phyloP scores from a whole-genome alignment of 176 grass and related monocot genomes.

The Bothriochloa decipiens region DNA sequence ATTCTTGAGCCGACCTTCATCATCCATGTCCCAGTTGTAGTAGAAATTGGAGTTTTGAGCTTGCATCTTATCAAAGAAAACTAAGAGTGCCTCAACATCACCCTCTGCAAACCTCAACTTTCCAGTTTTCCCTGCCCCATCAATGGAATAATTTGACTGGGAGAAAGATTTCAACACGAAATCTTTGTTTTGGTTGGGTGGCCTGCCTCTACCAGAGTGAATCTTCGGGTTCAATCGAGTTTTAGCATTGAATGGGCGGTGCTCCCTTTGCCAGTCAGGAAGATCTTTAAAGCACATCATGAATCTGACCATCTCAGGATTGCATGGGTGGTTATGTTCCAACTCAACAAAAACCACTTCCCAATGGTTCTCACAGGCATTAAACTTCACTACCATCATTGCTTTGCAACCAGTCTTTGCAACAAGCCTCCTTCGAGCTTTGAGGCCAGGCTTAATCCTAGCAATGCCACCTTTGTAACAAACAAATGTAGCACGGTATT shows the following conservation, averaged over 20 bases:
- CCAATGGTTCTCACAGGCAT: constrained; percentile 67
- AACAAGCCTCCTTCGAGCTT: constrained; percentile 82
- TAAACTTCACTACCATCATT: constrained; percentile 85
- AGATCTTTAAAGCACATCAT: constrained; percentile 91
- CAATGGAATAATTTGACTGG: constrained; percentile 64
- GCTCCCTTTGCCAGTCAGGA: constrained; percentile 70
- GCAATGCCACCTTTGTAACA: constrained; percentile 91
- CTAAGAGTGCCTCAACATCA: constrained; percentile 72
- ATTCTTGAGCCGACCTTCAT: constrained; percentile 81
- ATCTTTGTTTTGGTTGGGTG: constrained; percentile 80
- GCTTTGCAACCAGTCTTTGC: constrained; percentile 87
- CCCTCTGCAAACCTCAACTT: constrained; percentile 78
- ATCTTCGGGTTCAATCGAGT: constrained; percentile 81
- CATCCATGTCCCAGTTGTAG: constrained; percentile 88
- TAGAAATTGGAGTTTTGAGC: constrained; percentile 78
- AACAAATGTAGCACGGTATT: constrained; percentile 81
- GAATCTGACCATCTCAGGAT: constrained; percentile 93
- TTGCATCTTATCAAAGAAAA: constrained; percentile 85
- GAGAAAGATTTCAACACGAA: constrained; percentile 61
- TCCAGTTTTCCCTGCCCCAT: constrained; percentile 52
- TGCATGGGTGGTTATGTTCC: constrained; percentile 89
- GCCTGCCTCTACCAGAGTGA: constrained; percentile 73
- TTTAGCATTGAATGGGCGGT: constrained; percentile 74
- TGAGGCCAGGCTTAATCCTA: constrained; percentile 78
- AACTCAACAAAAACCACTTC: constrained; percentile 79